A percentile compares a stretch with the other conserved stretches of the same genome.
Conservation (phyloP, 495 filamentous ascomycete genomes). For the Pseudoneurospora amorphoporcata region DNA sequence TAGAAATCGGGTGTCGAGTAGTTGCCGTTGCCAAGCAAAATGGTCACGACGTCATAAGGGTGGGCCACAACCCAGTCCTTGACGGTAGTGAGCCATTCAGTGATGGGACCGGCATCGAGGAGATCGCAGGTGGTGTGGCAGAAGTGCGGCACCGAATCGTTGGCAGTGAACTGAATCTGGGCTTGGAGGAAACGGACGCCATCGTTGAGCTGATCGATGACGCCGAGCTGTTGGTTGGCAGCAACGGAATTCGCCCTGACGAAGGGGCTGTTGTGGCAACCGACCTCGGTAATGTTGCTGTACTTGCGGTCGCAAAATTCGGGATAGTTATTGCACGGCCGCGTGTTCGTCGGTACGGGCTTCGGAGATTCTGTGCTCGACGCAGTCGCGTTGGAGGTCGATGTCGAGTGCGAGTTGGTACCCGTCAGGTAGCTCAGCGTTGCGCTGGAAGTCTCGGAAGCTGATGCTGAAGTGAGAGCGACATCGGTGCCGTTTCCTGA, state of each 20-base stretch:
- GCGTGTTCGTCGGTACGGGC: constrained; percentile 50
- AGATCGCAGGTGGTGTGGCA: constrained; percentile 71
- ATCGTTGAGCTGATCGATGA: constrained; percentile 70
- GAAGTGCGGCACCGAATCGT: constrained; percentile 46
- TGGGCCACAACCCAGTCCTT: constrained; percentile 62
- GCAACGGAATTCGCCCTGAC: constrained; percentile 57
- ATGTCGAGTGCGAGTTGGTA: constrained; percentile 20
- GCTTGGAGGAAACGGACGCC: constrained; percentile 87
- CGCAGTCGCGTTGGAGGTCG: constrained; percentile 21
- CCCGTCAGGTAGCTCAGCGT: constrained; percentile 35
- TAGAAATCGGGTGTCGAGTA: constrained; percentile 37
- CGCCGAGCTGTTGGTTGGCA: constrained; percentile 63
- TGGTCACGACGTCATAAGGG: constrained; percentile 85
- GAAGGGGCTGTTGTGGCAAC: constrained; percentile 83
- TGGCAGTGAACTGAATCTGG: constrained; percentile 47
- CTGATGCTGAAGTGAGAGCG: background rate
- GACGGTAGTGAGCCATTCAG: constrained; percentile 61
- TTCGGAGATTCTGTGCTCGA: constrained; percentile 28
- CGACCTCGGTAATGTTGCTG: constrained; percentile 81
- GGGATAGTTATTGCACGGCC: constrained; percentile 77
- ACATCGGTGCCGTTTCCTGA: constrained; percentile 35
- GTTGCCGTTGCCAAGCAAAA: constrained; percentile 79
- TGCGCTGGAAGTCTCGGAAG: constrained; percentile 11
- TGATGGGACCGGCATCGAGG: constrained; percentile 67
- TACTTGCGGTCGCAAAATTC: constrained; percentile 76